Evolutionary conservation across 805 yeast species (phyloP), one percentile per base, ranked within the genome.

Genomic region (Candida tibetensis): DNA sequence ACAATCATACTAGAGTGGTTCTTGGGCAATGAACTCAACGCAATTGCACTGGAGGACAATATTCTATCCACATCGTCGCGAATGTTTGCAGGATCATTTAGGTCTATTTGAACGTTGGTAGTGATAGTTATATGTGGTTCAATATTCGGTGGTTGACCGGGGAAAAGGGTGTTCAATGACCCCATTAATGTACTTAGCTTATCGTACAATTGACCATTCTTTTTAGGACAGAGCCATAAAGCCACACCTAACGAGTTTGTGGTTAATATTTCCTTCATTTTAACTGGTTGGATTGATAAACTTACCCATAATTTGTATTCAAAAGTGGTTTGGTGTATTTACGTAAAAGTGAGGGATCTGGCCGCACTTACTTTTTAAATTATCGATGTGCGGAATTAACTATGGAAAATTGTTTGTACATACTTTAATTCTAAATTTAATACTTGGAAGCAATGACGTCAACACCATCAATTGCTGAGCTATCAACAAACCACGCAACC

Each of bases 401-500:
- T n/a, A n/a, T n/a, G n/a, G n/a, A n/a, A n/a, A n/a, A n/a, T n/a
- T n/a, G n/a, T n/a, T n/a, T n/a, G n/a, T n/a, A n/a, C n/a, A n/a
- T n/a, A n/a, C n/a, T n/a, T n/a, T n/a, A n/a, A n/a, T n/a, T n/a
- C n/a, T n/a, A 10, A 21, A 10, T 16, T 30, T 57, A 65, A 45
- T 66, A 68, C 53, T 68, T 68, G 16, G 72, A 57, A 17, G 62
- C 46, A 21, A 59, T 47, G n/a, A 69, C 58, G 32, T 59, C 60
- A 28, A 83, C 86, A 18, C 85, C 87, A 15, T 71, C 64, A 28
- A 86, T 64, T 1, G 96, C 96, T n/a, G 74, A 78, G 39, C 77
- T 76, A 60, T 87, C 82, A 30, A 87, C 91, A 60, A 89, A 85
- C 96, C 96, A 90, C 32, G 73, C 57, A 7, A 85, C 88, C 14